Percentiles rank a stretch among this genome's conserved stretches.
Evolutionary conservation across 2,329 filamentous ascomycete genomes (phyloP).

Genomic region (Scytalidium sp.): DNA sequence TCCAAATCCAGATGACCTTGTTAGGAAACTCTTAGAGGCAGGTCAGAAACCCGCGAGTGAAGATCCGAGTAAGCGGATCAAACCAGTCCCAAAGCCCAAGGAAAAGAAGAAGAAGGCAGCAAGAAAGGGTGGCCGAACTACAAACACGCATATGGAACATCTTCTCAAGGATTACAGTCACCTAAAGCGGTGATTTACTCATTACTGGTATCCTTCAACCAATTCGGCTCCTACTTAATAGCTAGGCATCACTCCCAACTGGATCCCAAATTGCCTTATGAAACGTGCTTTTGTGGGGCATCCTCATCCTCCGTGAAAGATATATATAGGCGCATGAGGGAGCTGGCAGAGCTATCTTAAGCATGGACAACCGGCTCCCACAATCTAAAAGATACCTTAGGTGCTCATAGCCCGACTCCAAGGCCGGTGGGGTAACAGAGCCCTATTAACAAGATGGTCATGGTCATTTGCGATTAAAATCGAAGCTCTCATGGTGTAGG

Average conservation of each 20-base stretch:
- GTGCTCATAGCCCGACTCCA: too few species aligned
- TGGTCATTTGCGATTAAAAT: too few species aligned
- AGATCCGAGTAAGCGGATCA: slow-evolving; percentile 32
- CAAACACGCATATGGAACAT: slow-evolving; percentile 32
- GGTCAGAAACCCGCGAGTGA: slow-evolving; percentile 34
- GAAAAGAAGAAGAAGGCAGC: slow-evolving; percentile 33
- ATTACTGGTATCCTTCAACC: background rate
- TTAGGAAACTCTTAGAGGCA: slow-evolving; percentile 34
- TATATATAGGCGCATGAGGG: too few species aligned
- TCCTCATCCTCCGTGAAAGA: too few species aligned
- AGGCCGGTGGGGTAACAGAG: too few species aligned
- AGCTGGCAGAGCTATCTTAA: too few species aligned
- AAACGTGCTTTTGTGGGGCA: too few species aligned
- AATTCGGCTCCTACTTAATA: background rate
- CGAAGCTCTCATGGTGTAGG: too few species aligned
- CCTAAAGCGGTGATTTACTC: slow-evolving; percentile 19
- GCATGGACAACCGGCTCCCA: too few species aligned
- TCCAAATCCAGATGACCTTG: slow-evolving; percentile 47
- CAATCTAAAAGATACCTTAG: background rate
- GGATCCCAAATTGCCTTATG: too few species aligned
- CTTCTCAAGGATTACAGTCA: slow-evolving; percentile 27
- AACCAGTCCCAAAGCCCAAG: slow-evolving; percentile 29
- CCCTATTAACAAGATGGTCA: background rate
- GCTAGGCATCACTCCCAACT: too few species aligned
- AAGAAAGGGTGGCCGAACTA: slow-evolving; percentile 30